Base-by-base conservation (phyloP, 352 stramenopile species). In the Pythium graminicola region DNA sequence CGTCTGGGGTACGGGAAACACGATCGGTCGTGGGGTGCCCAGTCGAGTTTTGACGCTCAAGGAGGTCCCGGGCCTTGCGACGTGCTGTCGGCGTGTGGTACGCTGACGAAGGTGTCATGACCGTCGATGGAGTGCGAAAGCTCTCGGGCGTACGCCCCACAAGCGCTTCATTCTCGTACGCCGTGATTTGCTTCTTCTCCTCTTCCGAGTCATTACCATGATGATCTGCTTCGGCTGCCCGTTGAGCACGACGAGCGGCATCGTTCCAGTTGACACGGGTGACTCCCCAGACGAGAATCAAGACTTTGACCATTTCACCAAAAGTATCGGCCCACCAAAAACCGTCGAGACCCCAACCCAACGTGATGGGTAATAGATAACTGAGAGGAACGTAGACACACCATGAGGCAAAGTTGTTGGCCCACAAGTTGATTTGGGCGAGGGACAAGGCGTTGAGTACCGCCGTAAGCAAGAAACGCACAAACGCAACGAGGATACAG, bases 331-430 rank as follows among this genome's bases (percentile, higher is more conserved):
- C 69, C 65, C 63, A 75, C 69, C 69, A 78, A 40, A 78, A 78
- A 23, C 69, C 69, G 39, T 75, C 69, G 36, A 78, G 64, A 4
- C 69, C 66, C 69, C 69, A 78, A 32, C 57, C 36, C 9, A 61
- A 57, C 43, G 63, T 73, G 52, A 78, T 75, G 19, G 69, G 69
- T 20, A 78, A 53, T 44, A 78, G 28, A 47, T 78, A 78, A 38
- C 63, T 78, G 43, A 78, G 54, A 16, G 69, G 63, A 24, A 78
- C 64, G 44, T 75, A 78, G 23, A 75, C 63, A 50, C 58, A 64
- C 66, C 69, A 78, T 24, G 65, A 75, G 7, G 69, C 69, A 58
- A 78, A 67, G 65, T 75, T 78, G 60, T 78, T 78, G 50, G 66
- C 69, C 50, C 60, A 65, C 10, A 78, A 43, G 56, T 78, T 78